Conservation (phyloP, 352 stramenopile species). For the Pythium oligandrum region DNA sequence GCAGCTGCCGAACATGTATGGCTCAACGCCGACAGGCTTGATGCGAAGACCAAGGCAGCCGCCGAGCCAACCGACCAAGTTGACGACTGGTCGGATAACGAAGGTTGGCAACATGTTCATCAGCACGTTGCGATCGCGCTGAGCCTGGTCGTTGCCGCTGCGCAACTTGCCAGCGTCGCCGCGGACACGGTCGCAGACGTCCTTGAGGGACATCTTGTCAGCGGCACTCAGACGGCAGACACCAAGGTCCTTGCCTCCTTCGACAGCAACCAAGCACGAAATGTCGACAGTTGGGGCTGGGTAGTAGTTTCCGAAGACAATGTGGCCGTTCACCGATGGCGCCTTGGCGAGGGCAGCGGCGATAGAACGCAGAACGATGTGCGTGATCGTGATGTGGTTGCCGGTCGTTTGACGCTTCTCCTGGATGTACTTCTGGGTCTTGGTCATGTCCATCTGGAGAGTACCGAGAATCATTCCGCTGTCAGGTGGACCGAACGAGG, state of each 20-base stretch:
- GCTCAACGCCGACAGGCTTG: conserved; percentile 46
- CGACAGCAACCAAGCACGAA: conserved; percentile 58
- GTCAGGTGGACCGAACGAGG: conserved; percentile 46
- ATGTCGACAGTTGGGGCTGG: conserved; percentile 54
- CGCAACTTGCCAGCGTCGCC: conserved; percentile 49
- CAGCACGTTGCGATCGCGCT: conserved; percentile 60
- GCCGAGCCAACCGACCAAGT: conserved; percentile 61
- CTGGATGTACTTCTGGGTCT: conserved; percentile 54
- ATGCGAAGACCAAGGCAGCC: conserved; percentile 51
- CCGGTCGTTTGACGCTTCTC: conserved; percentile 39
- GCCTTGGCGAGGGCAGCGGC: conserved; percentile 42
- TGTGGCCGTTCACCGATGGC: conserved; percentile 65
- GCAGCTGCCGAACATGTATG: conserved; percentile 67
- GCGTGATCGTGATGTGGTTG: conserved; percentile 61
- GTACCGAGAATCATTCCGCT: conserved; percentile 68
- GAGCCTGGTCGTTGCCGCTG: conserved; percentile 46
- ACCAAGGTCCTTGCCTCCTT: conserved; percentile 53
- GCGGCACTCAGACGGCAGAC: conserved; percentile 38
- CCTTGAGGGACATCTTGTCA: conserved; percentile 55
- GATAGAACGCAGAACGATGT: conserved; percentile 58
- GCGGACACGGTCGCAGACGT: conserved; percentile 38
- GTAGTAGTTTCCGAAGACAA: conserved; percentile 71
- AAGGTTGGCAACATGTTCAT: conserved; percentile 51
- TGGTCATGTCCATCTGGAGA: conserved; percentile 62
- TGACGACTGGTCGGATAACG: conserved; percentile 45